Evolutionary conservation across 257 asterid species (phyloP).

Genomic region (Leonotis leonurus): DNA sequence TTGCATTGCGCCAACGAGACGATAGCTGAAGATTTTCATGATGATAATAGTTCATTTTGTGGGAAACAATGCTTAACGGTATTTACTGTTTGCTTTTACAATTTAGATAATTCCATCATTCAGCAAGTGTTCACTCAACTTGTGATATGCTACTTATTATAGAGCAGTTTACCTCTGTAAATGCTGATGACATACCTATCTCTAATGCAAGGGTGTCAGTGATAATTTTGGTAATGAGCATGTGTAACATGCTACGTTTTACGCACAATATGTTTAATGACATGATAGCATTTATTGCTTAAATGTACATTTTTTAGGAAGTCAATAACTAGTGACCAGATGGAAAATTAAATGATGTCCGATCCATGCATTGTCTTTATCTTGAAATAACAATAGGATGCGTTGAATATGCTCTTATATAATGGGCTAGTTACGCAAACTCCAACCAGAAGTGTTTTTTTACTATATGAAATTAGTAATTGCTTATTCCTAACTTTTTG

Average conservation of each 20-base stretch:
- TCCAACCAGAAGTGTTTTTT: background rate
- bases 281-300: constrained; percentile 6
- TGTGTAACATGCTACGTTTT: background rate
- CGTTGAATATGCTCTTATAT: background rate
- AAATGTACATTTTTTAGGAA: constrained; percentile 1
- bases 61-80: constrained; percentile 77
- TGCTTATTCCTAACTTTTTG: background rate
- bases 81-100: constrained; percentile 11
- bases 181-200: background rate
- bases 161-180: background rate
- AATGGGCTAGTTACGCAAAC: background rate
- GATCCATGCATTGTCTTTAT: background rate
- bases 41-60: constrained; percentile 50
- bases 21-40: constrained; percentile 33
- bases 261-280: background rate
- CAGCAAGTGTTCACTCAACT: background rate
- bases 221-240: background rate
- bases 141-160: background rate
- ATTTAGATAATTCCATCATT: constrained; percentile 6
- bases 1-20: constrained; percentile 38
- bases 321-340: constrained; percentile 4
- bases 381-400: constrained; percentile 1
- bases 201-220: background rate
- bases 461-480: background rate
- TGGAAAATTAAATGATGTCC: background rate